phyloP scores from a whole-genome alignment of 805 yeast species.

The Hanseniaspora guilliermondii region DNA sequence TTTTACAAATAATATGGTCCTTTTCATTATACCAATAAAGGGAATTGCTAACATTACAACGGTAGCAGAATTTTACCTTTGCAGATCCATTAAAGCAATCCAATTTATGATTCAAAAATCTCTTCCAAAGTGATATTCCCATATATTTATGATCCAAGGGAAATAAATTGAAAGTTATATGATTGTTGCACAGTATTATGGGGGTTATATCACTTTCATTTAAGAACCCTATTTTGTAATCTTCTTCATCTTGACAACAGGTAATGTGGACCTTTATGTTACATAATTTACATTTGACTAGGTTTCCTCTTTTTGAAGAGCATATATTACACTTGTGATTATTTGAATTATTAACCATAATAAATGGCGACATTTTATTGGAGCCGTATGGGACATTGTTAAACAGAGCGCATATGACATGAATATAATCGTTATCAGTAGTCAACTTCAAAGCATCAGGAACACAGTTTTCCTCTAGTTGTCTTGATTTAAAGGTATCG shows the following conservation, averaged over 20 bases:
- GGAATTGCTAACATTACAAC: constrained; percentile 15
- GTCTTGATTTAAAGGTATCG: constrained; percentile 35
- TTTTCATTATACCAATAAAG: constrained; percentile 19
- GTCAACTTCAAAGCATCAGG: constrained; percentile 68
- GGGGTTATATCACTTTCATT: constrained; percentile 11
- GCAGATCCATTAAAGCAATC: neutral
- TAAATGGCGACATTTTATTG: constrained; percentile 34
- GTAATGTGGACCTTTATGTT: constrained; percentile 19
- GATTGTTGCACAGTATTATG: constrained; percentile 1
- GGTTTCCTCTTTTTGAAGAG: constrained; percentile 36
- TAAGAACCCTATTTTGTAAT: constrained; percentile 16
- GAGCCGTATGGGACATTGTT: constrained; percentile 31
- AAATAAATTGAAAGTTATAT: neutral
- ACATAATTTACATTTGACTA: constrained; percentile 20
- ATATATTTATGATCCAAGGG: neutral
- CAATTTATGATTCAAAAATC: neutral
- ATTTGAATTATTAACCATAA: neutral
- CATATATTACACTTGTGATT: constrained; percentile 35
- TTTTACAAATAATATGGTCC: constrained; percentile 17
- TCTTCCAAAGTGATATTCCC: constrained; percentile 9
- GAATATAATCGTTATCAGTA: constrained; percentile 57
- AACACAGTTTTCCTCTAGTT: constrained; percentile 31
- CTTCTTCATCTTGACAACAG: constrained; percentile 21
- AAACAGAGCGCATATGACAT: constrained; percentile 56
- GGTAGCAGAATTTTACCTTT: constrained; percentile 13